Evolutionary conservation across 2,329 filamentous ascomycete species (phyloP), one percentile per base, ranked within the genome.

Genomic region (Emmonsia crescens): DNA sequence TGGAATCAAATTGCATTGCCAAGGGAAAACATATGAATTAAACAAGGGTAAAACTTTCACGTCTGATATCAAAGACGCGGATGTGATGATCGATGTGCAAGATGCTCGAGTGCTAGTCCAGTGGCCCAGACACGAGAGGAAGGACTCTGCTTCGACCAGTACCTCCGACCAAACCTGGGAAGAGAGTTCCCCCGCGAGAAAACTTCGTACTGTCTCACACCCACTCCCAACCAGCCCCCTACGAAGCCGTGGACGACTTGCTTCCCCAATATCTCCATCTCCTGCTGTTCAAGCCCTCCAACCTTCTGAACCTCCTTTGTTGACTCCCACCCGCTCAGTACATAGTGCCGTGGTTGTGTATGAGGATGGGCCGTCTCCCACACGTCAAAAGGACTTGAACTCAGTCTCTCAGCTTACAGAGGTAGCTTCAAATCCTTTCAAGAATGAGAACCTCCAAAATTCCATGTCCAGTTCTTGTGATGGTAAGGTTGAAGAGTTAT

Each of bases 61-160:
- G 55, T 96, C 91, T 62, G 90, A 96, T 76, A 92, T 91, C 36
- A 89, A 92, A 71, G 85, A 87, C 66, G 86, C 86, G 21, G 91
- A 96, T 70, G 91, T 99, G 73, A 95, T 99, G 85, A 79, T 99
- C 65, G 92, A 97, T 73, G 91, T 97, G 49, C 91, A 96, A 70
- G 92, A 96, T 72, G 87, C 91, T 60, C 89, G 94, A 65, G 91
- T 97, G 52, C 82, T 96, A 74, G 79, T 99, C 64, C 85, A 87
- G 71, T 97, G 94, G 93, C 94, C 94, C n/a, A 75, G 75, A 69
- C 70, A 71, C 69, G 69, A 84, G 77, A 75, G 80, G 72, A 76
- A 83, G 77, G 74, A 79, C 71, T 74, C 82, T 75, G 67, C 75
- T 71, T 62, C 70, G 76, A 69, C 79, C 63, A 76, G 78, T 64